Evolutionary conservation across 2,329 filamentous ascomycete genomes (phyloP).

Genomic region (Botrytis galanthina): DNA sequence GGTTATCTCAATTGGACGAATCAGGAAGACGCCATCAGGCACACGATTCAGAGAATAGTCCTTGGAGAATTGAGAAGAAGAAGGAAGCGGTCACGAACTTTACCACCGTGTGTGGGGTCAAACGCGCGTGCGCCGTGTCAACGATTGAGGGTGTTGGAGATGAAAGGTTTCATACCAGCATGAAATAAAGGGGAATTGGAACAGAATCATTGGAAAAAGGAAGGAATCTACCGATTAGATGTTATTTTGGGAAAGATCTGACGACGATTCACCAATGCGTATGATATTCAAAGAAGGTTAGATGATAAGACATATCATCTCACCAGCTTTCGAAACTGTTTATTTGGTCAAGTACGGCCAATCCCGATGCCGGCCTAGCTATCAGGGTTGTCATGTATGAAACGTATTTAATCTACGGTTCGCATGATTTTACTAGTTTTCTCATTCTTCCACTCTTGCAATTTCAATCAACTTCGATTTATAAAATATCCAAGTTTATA

Average conservation of each 20-base stretch:
- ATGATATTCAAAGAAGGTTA: not conserved
- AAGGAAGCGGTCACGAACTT: slow-evolving; percentile 9
- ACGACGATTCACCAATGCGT: not conserved
- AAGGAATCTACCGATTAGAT: not conserved
- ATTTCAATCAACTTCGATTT: not conserved
- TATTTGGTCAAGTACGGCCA: not conserved
- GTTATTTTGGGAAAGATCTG: not conserved
- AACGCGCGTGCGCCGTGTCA: slow-evolving; percentile 14
- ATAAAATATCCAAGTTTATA: not conserved
- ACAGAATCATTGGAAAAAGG: not conserved
- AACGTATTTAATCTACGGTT: slow-evolving; percentile 15
- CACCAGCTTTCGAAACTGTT: not conserved
- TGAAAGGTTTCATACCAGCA: slow-evolving; percentile 3
- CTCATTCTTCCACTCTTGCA: not conserved
- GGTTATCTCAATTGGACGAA: not conserved
- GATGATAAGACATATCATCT: not conserved
- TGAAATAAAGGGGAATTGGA: not conserved
- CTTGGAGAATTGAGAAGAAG: not conserved
- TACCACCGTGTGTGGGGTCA: slow-evolving; percentile 10
- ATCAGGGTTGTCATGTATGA: not conserved
- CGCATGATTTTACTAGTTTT: not conserved
- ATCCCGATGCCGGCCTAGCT: slow-evolving; percentile 11
- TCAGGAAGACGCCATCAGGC: not conserved
- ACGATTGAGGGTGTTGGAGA: slow-evolving; percentile 5
- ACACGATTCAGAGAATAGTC: not conserved